Base-by-base conservation (phyloP, 805 yeast species). In the Saccharomycopsis microspora region DNA sequence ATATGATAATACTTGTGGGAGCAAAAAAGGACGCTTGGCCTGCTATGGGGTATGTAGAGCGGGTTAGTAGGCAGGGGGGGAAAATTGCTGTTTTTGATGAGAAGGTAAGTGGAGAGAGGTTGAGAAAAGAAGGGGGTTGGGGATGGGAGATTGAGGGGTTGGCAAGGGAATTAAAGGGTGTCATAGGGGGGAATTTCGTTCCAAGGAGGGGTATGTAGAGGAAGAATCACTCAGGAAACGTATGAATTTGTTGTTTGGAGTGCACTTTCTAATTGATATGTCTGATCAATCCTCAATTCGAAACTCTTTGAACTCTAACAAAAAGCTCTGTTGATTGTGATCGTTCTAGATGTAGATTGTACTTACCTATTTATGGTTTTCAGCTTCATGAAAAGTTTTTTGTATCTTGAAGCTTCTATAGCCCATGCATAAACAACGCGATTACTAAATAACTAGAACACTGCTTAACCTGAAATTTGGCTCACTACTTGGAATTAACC, bases 21-120 rank as follows among this genome's bases (percentile, higher is more conserved):
- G 85, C 95, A 2, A 80, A 89, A 33, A 86, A 90, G 4, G 69
- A 80, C 0, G 88, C 84, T 2, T 88, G 94, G 81, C 97, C 97
- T 3, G 95, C 95, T 3, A 87, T 89, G 52, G 85, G 95, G 8
- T 88, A 85, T 60, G 89, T 88, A 29, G 94, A 87, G 52, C 68
- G 88, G 53, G 85, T 85, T 2, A 67, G 67, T 52, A 69, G 69
- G 50, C 77, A 77, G 48, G 94, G 94, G 4, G 95, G 95, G 1
- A 78, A 77, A 53, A 82, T 86, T 19, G 96, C 95, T 1, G 74
- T 88, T 0, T 88, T 88, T 65, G 86, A 88, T 59, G 82, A 81
- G 1, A 87, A 79, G 44, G 71, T 74, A 27, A 69, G 69, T 29
- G 66, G 63, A 8, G 68, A 69, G 6, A 56, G 69, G 32, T 56